phyloP scores from a whole-genome alignment of 306 rosid species.

The Sicyos baderoa region DNA sequence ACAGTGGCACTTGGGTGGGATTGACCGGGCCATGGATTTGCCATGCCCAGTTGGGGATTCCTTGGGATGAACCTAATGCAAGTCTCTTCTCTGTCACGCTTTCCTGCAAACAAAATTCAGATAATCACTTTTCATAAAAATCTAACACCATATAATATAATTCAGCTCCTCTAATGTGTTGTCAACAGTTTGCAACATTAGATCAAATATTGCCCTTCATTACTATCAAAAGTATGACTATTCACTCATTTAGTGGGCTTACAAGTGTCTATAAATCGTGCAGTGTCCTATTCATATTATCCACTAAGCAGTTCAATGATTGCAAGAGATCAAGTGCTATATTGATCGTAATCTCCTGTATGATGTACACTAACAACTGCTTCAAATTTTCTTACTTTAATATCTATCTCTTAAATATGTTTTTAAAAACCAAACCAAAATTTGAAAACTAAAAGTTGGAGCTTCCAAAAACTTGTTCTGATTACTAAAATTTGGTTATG shows the following conservation, averaged over 20 bases:
- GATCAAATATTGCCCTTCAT: background rate
- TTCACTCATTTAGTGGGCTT: background rate
- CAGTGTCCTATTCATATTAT: background rate
- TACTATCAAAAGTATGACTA: background rate
- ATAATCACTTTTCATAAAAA: background rate
- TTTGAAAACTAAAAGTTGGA: too few relatives aligned
- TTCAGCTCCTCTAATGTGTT: background rate
- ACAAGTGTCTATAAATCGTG: background rate
- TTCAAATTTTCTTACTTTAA: too few relatives aligned
- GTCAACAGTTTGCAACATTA: background rate
- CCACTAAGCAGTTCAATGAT: conserved; percentile 9
- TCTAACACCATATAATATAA: background rate
- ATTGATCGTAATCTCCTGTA: background rate
- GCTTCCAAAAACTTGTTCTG: too few relatives aligned
- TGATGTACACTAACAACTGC: conserved; percentile 5
- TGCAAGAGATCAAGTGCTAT: conserved; percentile 5
- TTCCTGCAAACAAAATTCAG: conserved; percentile 54
- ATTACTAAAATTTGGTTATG: too few relatives aligned
- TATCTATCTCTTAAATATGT: too few relatives aligned
- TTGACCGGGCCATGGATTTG: conserved; percentile 55
- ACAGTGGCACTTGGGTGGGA: conserved; percentile 57
- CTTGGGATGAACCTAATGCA: conserved; percentile 61
- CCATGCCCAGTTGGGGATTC: conserved; percentile 59
- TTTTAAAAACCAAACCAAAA: too few relatives aligned
- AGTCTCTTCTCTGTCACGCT: conserved; percentile 48